Base-by-base conservation (phyloP, 2,329 filamentous ascomycete genomes). In the Eurotiales sp. region DNA sequence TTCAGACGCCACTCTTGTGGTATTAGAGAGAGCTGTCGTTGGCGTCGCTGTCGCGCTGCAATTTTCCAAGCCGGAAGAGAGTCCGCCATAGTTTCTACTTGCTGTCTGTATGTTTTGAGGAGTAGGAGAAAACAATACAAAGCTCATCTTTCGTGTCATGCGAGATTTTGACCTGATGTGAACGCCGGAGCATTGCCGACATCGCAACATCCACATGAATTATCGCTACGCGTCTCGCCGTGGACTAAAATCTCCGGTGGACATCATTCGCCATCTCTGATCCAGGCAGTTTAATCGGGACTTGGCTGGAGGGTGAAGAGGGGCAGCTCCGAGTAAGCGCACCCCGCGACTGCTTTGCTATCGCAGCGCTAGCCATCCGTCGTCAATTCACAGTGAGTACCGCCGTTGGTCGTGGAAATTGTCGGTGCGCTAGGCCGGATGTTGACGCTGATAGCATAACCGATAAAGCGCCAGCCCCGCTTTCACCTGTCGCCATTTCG, bases 1-100 rank as follows among this genome's bases (percentile, higher is more conserved):
- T 32, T 32, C 29, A 32, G 29, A 32, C 29, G 29, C 29, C 29
- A 66, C 56, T 63, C 56, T 25, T 55, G 46, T 3, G 64, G 64
- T 30, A 62, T 62, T n/a, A 56, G 54, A 14, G 54, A 48, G 29
- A 50, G 46, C 41, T 59, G 60, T 46, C 23, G 6, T 27, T 10
- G 17, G 22, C 43, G 17, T 12, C 43, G 15, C 11, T 46, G 12
- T 29, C 27, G 15, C 29, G 23, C 17, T 27, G 29, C 25, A 21
- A 22, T 17, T 39, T 39, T 39, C 29, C 29, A 32, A 32, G 29
- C 29, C 10, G 29, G 29, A 6, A 32, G 29, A 32, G 29, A 5
- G 5, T 32, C 29, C 14, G 29, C 29, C 29, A 32, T 32, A 4
- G 29, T 32, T 32, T 12, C 4, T 6, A 29, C 25, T 29, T 6